Evolutionary conservation across 2,329 filamentous ascomycete species (phyloP).

Genomic region (Tolypocladium pustulatum): DNA sequence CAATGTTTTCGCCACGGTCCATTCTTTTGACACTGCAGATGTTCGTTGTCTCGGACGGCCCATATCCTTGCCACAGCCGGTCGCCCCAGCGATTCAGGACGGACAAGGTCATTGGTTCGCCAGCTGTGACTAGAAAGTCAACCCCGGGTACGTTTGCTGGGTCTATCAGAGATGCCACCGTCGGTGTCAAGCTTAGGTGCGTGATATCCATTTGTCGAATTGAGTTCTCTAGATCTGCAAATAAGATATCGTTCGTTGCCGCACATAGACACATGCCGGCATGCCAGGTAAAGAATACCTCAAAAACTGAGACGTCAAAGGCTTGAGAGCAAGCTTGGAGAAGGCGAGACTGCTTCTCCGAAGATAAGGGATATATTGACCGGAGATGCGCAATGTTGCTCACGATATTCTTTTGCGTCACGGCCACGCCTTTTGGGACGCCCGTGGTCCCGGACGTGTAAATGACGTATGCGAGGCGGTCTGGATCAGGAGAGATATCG

Average conservation of each 20-base stretch:
- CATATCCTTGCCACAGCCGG: conserved; percentile 70
- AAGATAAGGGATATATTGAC: conserved; percentile 50
- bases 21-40: conserved; percentile 71
- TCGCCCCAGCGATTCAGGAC: conserved; percentile 61
- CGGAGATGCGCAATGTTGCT: conserved; percentile 63
- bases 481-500: conserved; percentile 25
- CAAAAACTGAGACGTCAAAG: conserved; percentile 83
- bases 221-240: conserved; percentile 58
- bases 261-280: conserved; percentile 70
- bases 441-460: conserved; percentile 82
- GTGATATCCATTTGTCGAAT: conserved; percentile 58
- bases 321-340: conserved; percentile 77
- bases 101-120: conserved; percentile 65
- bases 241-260: conserved; percentile 62
- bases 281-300: conserved; percentile 79
- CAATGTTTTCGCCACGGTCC: conserved; percentile 44
- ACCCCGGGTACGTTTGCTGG: conserved; percentile 60
- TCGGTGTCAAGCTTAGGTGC: conserved; percentile 78
- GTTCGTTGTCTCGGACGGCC: conserved; percentile 78
- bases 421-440: conserved; percentile 65
- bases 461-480: conserved; percentile 61
- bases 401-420: conserved; percentile 65
- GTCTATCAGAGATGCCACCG: conserved; percentile 66
- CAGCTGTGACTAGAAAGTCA: conserved; percentile 67
- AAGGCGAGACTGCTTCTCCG: conserved; percentile 39